Percentiles rank a stretch among this genome's conserved stretches.
Conservation (phyloP, 2,329 filamentous ascomycete genomes). For the Ceratocystis lukuohia region DNA sequence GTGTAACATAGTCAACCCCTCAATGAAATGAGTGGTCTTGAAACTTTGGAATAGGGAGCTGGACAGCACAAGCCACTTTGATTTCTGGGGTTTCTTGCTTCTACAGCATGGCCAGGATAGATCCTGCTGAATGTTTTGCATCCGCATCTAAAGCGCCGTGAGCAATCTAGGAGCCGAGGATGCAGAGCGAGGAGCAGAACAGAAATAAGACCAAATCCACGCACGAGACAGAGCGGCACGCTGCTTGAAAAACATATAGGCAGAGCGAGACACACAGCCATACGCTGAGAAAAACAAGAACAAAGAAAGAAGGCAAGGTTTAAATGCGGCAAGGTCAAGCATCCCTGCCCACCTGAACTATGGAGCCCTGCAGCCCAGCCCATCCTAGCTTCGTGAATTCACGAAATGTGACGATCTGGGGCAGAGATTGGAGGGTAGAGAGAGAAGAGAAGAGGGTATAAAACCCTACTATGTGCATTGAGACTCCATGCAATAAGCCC, state of each 20-base stretch:
- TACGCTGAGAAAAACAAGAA: background rate
- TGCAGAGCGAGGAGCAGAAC: background rate
- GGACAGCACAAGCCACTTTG: background rate
- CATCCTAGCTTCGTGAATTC: background rate
- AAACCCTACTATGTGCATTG: background rate
- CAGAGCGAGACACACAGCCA: background rate
- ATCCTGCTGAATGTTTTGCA: background rate
- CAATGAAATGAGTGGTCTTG: background rate
- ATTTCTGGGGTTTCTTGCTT: no score
- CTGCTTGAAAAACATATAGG: background rate
- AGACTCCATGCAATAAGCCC: background rate
- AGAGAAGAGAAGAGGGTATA: background rate
- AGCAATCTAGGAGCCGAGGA: background rate
- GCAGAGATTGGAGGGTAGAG: background rate
- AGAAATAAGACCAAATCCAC: background rate
- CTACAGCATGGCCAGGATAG: background rate
- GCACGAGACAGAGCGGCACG: background rate
- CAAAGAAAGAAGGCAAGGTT: background rate
- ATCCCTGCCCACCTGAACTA: conserved; percentile 13
- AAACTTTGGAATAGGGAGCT: background rate
- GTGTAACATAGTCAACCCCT: background rate
- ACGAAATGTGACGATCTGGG: background rate
- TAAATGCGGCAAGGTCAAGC: background rate
- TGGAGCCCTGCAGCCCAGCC: background rate
- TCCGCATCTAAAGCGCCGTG: background rate